Base-by-base conservation (phyloP, 2,329 filamentous ascomycete genomes). In the Exophiala bonariae region DNA sequence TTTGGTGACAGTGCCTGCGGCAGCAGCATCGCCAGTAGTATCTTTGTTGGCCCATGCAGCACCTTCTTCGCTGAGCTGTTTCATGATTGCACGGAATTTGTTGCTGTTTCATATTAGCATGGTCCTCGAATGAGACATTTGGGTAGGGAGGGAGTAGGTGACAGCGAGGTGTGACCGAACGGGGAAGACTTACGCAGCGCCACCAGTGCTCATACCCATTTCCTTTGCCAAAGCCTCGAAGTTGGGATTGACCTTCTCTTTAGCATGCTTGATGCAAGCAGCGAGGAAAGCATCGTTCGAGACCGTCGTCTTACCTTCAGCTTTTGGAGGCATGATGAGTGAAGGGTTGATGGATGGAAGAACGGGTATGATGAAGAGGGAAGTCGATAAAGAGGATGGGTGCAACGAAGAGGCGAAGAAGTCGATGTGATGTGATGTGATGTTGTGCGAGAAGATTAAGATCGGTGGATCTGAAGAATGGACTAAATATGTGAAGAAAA, bases 81-180 rank as follows among this genome's bases (percentile, higher is more conserved):
- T 57, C 41, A 56, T 52, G 35, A 58, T 36, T 3, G n/a, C 16
- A 31, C 56, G 56, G 31, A 46, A 55, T 37, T 60, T 60, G 52
- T 60, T 60, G 18, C 57, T 59, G 22, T 19, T 26, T 6, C 23
- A 20, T 37, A 14, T 28, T 20, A 37, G 28, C 19, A 28, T n/a
- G n/a, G 5, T 26, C 19, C 5, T 20, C 26, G 20, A 22, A 22
- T 16, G 32, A 39, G 28, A 33, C 17, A n/a, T 44, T 6, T 38
- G 18, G n/a, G 19, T 47, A n/a, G n/a, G 13, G 44, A 16, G 26
- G 16, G 23, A 22, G 3, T n/a, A n/a, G n/a, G n/a, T n/a, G n/a
- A n/a, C n/a, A n/a, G n/a, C n/a, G n/a, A n/a, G n/a, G n/a, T n/a
- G n/a, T 16, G 33, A 39, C 19, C 13, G 39, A n/a, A 31, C n/a